Percentiles rank a stretch among this genome's conserved stretches.
Conservation (phyloP, 1,284 basidiomycete genomes). For the Leucoagaricus sp. region DNA sequence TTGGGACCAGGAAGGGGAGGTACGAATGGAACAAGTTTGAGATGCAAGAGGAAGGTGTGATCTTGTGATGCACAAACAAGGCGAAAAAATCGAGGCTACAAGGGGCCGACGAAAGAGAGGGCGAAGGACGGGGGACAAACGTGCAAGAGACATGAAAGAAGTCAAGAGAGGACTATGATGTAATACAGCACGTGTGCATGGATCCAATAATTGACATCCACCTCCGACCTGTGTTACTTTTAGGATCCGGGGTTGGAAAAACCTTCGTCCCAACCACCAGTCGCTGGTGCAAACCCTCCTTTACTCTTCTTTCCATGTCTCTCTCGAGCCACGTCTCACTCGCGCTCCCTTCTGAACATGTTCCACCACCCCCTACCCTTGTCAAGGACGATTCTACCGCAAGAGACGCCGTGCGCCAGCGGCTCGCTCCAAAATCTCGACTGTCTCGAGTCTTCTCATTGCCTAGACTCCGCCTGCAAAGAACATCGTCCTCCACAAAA, state of each 20-base stretch:
- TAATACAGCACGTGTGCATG: constrained; percentile 13
- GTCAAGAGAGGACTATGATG: constrained; percentile 12
- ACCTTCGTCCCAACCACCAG: not conserved
- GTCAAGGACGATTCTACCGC: constrained; percentile 10
- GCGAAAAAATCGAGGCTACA: not conserved
- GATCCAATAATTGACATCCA: not conserved
- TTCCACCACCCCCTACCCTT: constrained; percentile 12
- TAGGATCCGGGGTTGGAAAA: not conserved
- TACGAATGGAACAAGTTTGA: not conserved
- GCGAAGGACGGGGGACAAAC: not conserved
- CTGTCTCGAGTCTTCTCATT: constrained; percentile 9
- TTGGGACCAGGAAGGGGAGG: constrained; percentile 5
- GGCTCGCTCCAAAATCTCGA: constrained; percentile 12
- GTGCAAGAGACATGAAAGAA: constrained; percentile 2
- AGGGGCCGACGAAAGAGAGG: not conserved
- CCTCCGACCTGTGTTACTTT: no score
- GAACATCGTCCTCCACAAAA: constrained; percentile 3
- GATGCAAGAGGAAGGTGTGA: not conserved
- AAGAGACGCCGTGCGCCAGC: constrained; percentile 14
- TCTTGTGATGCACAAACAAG: no score
- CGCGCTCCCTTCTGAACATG: not conserved
- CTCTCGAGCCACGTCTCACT: not conserved
- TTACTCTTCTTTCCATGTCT: not conserved
- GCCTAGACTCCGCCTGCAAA: constrained; percentile 2
- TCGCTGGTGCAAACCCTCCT: not conserved